Evolutionary conservation across 768 basidiomycete species (phyloP).

Genomic region (Steccherinum ochraceum): DNA sequence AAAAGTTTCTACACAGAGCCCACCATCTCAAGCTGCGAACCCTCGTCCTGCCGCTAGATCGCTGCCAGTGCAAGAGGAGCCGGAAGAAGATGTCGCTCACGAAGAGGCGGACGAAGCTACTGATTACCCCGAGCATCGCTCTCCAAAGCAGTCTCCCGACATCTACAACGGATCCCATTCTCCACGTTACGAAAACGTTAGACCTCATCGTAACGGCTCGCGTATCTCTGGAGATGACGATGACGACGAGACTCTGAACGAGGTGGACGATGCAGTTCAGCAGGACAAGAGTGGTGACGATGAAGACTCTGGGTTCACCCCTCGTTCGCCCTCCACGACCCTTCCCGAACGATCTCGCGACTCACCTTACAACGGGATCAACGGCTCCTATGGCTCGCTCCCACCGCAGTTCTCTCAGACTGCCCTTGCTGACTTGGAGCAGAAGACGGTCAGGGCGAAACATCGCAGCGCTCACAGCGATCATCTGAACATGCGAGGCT

Average conservation of each 20-base stretch:
- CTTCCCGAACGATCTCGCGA: conserved; percentile 42
- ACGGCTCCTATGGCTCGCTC: conserved; percentile 17
- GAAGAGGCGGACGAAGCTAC: conserved; percentile 16
- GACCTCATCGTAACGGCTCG: conserved; percentile 25
- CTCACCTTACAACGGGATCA: conserved; percentile 18
- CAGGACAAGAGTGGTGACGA: conserved; percentile 19
- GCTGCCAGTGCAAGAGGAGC: conserved; percentile 71
- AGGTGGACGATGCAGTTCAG: conserved; percentile 39
- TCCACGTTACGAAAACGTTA: conserved; percentile 28
- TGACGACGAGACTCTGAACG: conserved; percentile 40
- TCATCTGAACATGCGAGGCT: conserved; percentile 51
- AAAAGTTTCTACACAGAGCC: conserved; percentile 44
- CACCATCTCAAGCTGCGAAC: conserved; percentile 44
- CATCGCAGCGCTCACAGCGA: conserved; percentile 55
- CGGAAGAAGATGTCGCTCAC: conserved; percentile 52
- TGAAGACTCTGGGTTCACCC: conserved; percentile 41
- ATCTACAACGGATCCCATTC: conserved; percentile 40
- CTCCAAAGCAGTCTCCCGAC: conserved; percentile 51
- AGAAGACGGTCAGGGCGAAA: conserved; percentile 38
- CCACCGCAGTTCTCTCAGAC: conserved; percentile 13
- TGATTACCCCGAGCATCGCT: conserved; percentile 31
- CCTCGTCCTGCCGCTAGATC: conserved; percentile 65
- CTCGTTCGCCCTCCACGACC: conserved; percentile 58
- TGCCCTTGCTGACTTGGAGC: conserved; percentile 21
- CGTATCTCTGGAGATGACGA: conserved; percentile 31